Percentiles rank a stretch among this genome's conserved stretches.
phyloP scores from a whole-genome alignment of 306 rosid genomes.

The Psophocarpus tetragonolobus region DNA sequence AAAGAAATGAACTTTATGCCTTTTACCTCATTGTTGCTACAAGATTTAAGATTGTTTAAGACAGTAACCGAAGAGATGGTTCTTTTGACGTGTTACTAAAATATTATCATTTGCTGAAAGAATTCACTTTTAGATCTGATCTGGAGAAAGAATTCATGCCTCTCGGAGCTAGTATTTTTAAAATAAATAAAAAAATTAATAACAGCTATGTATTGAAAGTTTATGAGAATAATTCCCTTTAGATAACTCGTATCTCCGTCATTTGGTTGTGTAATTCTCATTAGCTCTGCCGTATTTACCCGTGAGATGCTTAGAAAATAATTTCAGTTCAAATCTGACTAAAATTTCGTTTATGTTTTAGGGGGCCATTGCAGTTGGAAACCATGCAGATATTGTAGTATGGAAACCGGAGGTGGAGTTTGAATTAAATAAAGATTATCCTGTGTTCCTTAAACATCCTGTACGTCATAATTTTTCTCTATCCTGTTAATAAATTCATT shows the following conservation, averaged over 20 bases:
- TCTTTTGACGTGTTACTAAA: slow-evolving; percentile 2
- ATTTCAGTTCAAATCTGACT: slow-evolving; percentile 6
- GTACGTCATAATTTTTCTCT: slow-evolving; percentile 41
- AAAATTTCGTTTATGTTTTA: slow-evolving; percentile 39
- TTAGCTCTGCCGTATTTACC: too few species aligned
- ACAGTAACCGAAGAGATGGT: neutral
- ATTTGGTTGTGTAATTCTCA: neutral
- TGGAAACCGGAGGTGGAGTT: slow-evolving; percentile 89
- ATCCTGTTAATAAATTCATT: slow-evolving; percentile 9
- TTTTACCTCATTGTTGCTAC: slow-evolving; percentile 1
- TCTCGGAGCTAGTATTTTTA: too few species aligned
- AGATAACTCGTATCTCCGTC: neutral
- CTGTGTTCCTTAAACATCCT: slow-evolving; percentile 67
- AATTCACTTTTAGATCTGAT: neutral
- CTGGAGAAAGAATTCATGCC: too few species aligned
- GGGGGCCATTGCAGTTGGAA: slow-evolving; percentile 85
- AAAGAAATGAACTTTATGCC: neutral
- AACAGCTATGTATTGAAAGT: too few species aligned
- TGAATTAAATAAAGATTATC: slow-evolving; percentile 56
- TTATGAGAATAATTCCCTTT: too few species aligned
- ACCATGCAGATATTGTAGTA: slow-evolving; percentile 83
- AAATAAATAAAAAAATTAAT: too few species aligned
- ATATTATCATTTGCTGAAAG: neutral
- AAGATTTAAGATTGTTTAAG: neutral
- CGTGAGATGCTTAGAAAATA: neutral